Base-by-base conservation (phyloP, 2,329 filamentous ascomycete species). In the Nemania diffusa region DNA sequence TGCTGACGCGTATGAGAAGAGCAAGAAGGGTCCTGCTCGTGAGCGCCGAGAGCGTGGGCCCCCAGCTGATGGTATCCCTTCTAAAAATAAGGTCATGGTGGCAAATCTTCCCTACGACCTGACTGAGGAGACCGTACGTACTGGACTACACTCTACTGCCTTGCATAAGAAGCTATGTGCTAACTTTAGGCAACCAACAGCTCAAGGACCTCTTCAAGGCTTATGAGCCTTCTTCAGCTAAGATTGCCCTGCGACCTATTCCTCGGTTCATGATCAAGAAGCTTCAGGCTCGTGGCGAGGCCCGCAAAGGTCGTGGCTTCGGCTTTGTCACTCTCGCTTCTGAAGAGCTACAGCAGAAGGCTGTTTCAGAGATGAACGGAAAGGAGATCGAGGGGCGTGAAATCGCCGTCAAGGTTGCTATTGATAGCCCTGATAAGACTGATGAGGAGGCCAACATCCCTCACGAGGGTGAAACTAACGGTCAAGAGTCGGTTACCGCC, bases 261-360 rank as follows among this genome's bases (percentile, higher is more conserved):
- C 96, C 96, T 75, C 94, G 95, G 78, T 99, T 98, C 87, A 99
- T 99, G 96, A 96, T 99, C 84, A 97, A 97, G 91, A 99, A 99
- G 89, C 93, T 99, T 71, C 94, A 97, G 85, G 94, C 95, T 78
- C 95, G 96, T 80, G 94, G 94, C 79, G 96, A 99, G 86, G 91
- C 95, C 77, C 96, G 96, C 86, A 99, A 99, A 91, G 96, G 96
- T 69, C 96, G 96, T 86, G 96, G 96, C 73, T 99, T 99, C 81
- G 96, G 96, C 74, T 99, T 99, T 81, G 96, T 99, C 71, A 98
- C 94, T 69, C 91, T 99, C 70, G 92, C 91, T 71, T 97, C 93
- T 20, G 95, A 99, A 87, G 94, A 97, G 83, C 84, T 95, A 78
- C 96, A 99, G 88, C 90, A 97, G 85, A 97, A 97, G 91, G 96